phyloP scores from a whole-genome alignment of 768 basidiomycete species.

The Leccinum pellstonianum region DNA sequence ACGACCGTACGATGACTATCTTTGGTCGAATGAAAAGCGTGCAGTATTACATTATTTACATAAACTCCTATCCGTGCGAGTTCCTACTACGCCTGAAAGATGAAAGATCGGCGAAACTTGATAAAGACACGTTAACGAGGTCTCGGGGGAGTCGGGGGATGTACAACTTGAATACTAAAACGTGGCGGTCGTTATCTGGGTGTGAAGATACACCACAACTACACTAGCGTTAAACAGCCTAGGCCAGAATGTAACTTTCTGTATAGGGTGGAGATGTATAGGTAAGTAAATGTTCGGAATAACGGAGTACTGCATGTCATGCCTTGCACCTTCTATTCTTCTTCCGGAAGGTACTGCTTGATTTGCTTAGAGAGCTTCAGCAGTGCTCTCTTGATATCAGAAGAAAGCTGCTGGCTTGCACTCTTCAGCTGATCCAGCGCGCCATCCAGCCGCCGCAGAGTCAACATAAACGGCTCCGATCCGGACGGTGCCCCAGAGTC shows the following conservation, averaged over 20 bases:
- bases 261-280: background rate
- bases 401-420: background rate
- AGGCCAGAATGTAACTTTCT: background rate
- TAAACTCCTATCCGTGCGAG: too few species aligned
- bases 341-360: background rate
- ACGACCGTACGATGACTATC: too few species aligned
- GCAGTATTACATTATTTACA: too few species aligned
- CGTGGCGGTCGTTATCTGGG: background rate
- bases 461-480: background rate
- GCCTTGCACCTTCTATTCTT: too few species aligned
- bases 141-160: too few species aligned
- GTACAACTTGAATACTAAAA: too few species aligned
- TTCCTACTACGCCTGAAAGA: too few species aligned
- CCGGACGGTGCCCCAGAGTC: background rate
- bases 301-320: background rate
- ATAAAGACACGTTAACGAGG: too few species aligned
- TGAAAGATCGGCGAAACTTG: too few species aligned
- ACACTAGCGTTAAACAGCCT: background rate
- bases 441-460: background rate
- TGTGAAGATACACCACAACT: background rate
- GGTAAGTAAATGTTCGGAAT: background rate
- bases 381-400: slow-evolving; percentile 4
- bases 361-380: slow-evolving; percentile 1
- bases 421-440: background rate
- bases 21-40: too few species aligned